Conservation (phyloP, 2,329 filamentous ascomycete species). For the Parafenestella ontariensis region DNA sequence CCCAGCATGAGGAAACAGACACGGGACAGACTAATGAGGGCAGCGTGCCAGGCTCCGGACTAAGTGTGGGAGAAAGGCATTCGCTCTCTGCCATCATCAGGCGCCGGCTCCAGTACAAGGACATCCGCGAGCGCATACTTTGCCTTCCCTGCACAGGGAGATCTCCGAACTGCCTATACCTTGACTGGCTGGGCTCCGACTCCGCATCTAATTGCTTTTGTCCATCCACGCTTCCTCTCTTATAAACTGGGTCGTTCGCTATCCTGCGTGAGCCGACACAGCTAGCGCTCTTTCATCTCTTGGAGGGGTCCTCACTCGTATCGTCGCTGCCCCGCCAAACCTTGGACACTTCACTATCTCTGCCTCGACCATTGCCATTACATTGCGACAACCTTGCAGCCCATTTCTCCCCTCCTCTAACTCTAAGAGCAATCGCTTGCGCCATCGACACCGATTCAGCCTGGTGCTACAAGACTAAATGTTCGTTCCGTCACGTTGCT, state of each 20-base stretch:
- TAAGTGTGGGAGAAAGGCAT: constrained; percentile 17
- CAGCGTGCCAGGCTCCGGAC: constrained; percentile 11
- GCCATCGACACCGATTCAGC: constrained; percentile 33
- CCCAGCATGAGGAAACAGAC: constrained; percentile 49
- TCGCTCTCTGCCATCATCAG: constrained; percentile 14
- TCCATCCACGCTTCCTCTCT: constrained; percentile 8
- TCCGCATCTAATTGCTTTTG: constrained; percentile 12
- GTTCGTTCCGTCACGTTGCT: constrained; percentile 50
- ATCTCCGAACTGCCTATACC: constrained; percentile 18
- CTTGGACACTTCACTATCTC: constrained; percentile 33
- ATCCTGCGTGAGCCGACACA: constrained; percentile 15
- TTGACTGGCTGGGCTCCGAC: constrained; percentile 17
- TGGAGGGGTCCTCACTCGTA: constrained; percentile 38
- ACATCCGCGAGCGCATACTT: constrained; percentile 9
- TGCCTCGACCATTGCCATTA: constrained; percentile 16
- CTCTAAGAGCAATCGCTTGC: constrained; percentile 27
- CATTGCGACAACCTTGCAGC: constrained; percentile 26
- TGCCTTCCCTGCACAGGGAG: constrained; percentile 11
- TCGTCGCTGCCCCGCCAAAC: constrained; percentile 41
- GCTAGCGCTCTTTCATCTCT: constrained; percentile 41
- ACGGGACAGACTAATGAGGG: constrained; percentile 45
- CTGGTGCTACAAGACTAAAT: constrained; percentile 45
- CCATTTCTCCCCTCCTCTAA: constrained; percentile 18
- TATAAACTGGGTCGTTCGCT: constrained; percentile 13
- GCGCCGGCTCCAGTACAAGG: constrained; percentile 12